Base-by-base conservation (phyloP, 1,284 basidiomycete genomes). In the Sporisorium exsertum region DNA sequence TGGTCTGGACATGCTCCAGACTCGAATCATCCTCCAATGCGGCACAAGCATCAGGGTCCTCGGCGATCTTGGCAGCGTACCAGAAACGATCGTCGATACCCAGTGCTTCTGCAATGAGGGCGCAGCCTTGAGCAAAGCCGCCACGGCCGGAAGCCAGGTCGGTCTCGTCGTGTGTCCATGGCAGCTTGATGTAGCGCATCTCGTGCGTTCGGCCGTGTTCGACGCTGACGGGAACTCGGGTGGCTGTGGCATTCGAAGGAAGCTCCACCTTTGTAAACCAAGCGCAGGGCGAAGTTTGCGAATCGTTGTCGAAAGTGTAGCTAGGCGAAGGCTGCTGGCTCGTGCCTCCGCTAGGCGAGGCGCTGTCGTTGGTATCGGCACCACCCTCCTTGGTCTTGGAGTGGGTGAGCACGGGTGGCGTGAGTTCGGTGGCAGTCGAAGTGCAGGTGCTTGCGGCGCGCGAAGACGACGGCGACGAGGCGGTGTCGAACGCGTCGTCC, bases 111-210 rank as follows among this genome's bases (percentile, higher is more conserved):
- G 79, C 79, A 46, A 83, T 83, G 58, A 83, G 51, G 0, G 79
- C 78, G 33, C 79, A 82, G 12, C 79, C 81, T 4, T 76, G 72
- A 15, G 64, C 61, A 57, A 83, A 83, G 5, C 81, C 81, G 12
- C 81, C 80, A 5, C 66, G 66, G 5, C 45, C 45, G 3, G 59
- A 50, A 12, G 80, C 77, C n/a, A 83, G 66, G 13, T 82, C 81
- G 5, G 77, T 76, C 64, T 83, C 79, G 54, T 83, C 81, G 86
- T 98, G 96, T 37, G 94, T 95, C 95, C 95, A 97, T 56, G 90
- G 90, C 29, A 97, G 89, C 87, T 97, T 96, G 86, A 94, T 91
- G 85, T 97, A 97, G 42, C 78, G 77, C 40, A 79, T 53, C n/a
- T 73, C 60, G 49, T 50, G 37, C 20, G 45, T 16, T 6, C 72